These are phyloP conservation scores for Fragilariopsis cylindrus DNA, from an alignment of 108 stramenopile genomes.

Conservation along the genomic window DNA sequence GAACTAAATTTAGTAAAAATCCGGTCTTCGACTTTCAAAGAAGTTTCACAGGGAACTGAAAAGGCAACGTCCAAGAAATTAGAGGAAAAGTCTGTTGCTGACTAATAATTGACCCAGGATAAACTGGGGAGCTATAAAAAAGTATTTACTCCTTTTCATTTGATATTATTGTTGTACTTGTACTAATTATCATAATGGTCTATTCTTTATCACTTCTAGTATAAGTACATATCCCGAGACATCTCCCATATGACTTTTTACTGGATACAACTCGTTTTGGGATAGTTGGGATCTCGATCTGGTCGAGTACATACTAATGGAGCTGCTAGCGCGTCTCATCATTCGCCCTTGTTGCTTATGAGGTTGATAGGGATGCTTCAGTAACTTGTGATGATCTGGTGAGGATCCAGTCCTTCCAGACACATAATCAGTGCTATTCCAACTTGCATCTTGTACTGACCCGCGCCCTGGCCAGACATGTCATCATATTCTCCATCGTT, in stretches of 20 bases:
- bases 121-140: background rate
- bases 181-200: background rate
- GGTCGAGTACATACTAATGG: background rate
- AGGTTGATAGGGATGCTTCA: slow-evolving; percentile 3
- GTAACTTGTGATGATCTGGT: background rate
- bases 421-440: background rate
- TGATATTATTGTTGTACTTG: too few relatives aligned
- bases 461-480: background rate
- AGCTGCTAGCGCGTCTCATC: slow-evolving; percentile 23
- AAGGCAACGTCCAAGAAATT: slow-evolving; percentile 12
- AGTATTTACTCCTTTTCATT: background rate
- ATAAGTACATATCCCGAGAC: background rate
- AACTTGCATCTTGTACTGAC: background rate
- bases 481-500: slow-evolving; percentile 13
- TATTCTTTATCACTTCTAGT: background rate
- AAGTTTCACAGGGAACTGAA: slow-evolving; percentile 45
- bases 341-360: slow-evolving; percentile 31
- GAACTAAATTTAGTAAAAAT: slow-evolving; percentile 78
- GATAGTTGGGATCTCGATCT: background rate
- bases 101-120: background rate
- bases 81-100: background rate
- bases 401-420: background rate
- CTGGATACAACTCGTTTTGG: background rate
- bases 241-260: background rate
- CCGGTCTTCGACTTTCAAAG: slow-evolving; percentile 47